Base-by-base conservation (phyloP, 345 rosid genomes). In the Microthlaspi erraticum region DNA sequence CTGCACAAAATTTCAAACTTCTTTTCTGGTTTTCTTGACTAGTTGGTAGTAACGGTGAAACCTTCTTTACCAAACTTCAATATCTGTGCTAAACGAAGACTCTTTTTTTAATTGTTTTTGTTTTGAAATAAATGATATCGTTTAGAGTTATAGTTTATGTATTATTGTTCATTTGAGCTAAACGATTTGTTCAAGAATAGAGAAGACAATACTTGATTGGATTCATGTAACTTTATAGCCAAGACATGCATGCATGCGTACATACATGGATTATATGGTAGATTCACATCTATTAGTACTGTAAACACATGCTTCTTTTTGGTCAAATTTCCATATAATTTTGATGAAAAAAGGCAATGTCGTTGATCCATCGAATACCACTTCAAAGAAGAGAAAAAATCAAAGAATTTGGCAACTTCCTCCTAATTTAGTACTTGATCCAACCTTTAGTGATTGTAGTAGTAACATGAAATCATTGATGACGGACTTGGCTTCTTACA, bases 11-110 rank as follows among this genome's bases (percentile, higher is more conserved):
- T 45, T 49, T 68, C 57, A 43, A 68, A 46, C 54, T 46, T 46
- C 5, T 8, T 34, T 46, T 57, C 8, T 56, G 23, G 3, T 33
- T 26, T 11, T 49, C 12, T 56, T 34, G 48, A 20, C 5, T 70
- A 37, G 58, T 59, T 70, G 58, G 74, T 69, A 48, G 74, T 69
- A 59, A 58, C 41, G 14, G 51, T 70, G 32, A 51, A 70, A 60
- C 66, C 58, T 60, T 49, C 51, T 26, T 58, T 58, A 70, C 51
- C 74, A 38, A 70, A 49, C 42, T 68, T 68, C 55, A 54, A 41
- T 64, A 20, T n/a, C n/a, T n/a, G n/a, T n/a, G n/a, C n/a, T n/a
- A n/a, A n/a, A n/a, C n/a, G n/a, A n/a, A n/a, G n/a, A n/a, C n/a
- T n/a, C n/a, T n/a, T n/a, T n/a, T n/a, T n/a, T n/a, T n/a, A n/a